phyloP scores from a whole-genome alignment of 2,329 filamentous ascomycete genomes.

The Fusarium sp. region DNA sequence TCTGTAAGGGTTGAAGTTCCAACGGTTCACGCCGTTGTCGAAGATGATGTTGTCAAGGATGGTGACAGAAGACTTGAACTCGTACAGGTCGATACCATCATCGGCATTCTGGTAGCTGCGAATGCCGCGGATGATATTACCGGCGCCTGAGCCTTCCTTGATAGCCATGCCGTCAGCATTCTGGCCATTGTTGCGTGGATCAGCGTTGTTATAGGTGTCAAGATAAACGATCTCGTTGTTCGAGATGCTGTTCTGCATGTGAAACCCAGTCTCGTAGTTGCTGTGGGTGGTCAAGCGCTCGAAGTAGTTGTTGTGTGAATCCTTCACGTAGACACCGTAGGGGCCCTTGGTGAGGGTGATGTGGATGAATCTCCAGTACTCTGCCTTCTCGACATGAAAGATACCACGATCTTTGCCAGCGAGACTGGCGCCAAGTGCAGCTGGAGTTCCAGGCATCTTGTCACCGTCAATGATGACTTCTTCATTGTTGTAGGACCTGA shows the following conservation, averaged over 20 bases:
- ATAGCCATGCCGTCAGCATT: slow-evolving; percentile 58
- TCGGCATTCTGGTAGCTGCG: slow-evolving; percentile 60
- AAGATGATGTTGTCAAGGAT: slow-evolving; percentile 52
- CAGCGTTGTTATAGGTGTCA: slow-evolving; percentile 52
- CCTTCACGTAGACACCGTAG: slow-evolving; percentile 47
- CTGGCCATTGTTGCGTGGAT: slow-evolving; percentile 60
- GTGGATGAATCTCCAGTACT: slow-evolving; percentile 55
- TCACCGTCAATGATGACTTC: slow-evolving; percentile 57
- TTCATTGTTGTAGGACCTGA: slow-evolving; percentile 53
- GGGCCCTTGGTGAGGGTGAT: slow-evolving; percentile 46
- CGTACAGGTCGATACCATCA: slow-evolving; percentile 48
- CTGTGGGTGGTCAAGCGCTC: slow-evolving; percentile 48
- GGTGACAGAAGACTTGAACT: slow-evolving; percentile 52
- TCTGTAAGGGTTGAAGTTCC: slow-evolving; percentile 52
- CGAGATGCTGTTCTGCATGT: slow-evolving; percentile 43
- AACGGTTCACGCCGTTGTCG: slow-evolving; percentile 56
- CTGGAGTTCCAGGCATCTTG: slow-evolving; percentile 46
- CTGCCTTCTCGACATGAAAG: slow-evolving; percentile 53
- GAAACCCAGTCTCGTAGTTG: slow-evolving; percentile 50
- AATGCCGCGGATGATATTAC: slow-evolving; percentile 54
- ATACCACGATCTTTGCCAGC: slow-evolving; percentile 54
- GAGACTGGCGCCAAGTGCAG: slow-evolving; percentile 49
- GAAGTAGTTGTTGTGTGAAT: slow-evolving; percentile 48
- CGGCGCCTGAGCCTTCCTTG: slow-evolving; percentile 56
- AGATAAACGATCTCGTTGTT: slow-evolving; percentile 53